Evolutionary conservation across 2,329 filamentous ascomycete genomes (phyloP).

Genomic region (Blastomyces parvus): DNA sequence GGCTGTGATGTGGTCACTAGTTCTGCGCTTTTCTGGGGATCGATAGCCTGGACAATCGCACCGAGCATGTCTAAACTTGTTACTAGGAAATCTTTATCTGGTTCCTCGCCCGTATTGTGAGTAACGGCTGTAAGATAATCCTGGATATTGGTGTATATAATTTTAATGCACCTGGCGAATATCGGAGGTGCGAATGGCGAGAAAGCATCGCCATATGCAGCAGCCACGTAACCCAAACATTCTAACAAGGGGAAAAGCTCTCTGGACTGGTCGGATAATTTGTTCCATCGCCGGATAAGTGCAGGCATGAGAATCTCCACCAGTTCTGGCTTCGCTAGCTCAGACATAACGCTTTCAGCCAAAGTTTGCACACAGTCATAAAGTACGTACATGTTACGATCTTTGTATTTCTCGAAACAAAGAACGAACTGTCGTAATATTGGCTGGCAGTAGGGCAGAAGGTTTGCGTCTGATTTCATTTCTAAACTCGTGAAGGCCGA

Average conservation of each 20-base stretch:
- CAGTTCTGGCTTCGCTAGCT: constrained; percentile 71
- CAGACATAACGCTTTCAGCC: constrained; percentile 78
- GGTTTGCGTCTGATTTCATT: constrained; percentile 72
- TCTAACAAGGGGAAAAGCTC: constrained; percentile 95
- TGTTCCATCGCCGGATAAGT: constrained; percentile 77
- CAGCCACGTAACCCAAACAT: constrained; percentile 87
- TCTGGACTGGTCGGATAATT: constrained; percentile 75
- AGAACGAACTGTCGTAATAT: constrained; percentile 87
- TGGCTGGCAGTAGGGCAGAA: constrained; percentile 77
- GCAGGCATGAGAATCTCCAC: constrained; percentile 84
- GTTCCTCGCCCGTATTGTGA: constrained; percentile 61
- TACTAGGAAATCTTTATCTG: constrained; percentile 94
- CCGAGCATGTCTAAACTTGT: constrained; percentile 90
- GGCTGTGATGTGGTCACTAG: constrained; percentile 68
- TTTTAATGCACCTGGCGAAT: constrained; percentile 77
- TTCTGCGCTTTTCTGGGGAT: constrained; percentile 60
- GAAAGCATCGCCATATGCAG: constrained; percentile 73
- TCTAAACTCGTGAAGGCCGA: constrained; percentile 94
- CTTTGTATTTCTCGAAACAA: constrained; percentile 94
- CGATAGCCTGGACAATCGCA: constrained; percentile 83
- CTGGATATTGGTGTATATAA: constrained; percentile 86
- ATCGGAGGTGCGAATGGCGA: constrained; percentile 77
- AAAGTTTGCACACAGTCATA: constrained; percentile 98
- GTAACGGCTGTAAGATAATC: constrained; percentile 61
- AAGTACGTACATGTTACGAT: constrained; percentile 96